Percentiles rank a stretch among this genome's conserved stretches.
Evolutionary conservation across 352 stramenopile genomes (phyloP).

Genomic region (Globisporangium acanthophoron): DNA sequence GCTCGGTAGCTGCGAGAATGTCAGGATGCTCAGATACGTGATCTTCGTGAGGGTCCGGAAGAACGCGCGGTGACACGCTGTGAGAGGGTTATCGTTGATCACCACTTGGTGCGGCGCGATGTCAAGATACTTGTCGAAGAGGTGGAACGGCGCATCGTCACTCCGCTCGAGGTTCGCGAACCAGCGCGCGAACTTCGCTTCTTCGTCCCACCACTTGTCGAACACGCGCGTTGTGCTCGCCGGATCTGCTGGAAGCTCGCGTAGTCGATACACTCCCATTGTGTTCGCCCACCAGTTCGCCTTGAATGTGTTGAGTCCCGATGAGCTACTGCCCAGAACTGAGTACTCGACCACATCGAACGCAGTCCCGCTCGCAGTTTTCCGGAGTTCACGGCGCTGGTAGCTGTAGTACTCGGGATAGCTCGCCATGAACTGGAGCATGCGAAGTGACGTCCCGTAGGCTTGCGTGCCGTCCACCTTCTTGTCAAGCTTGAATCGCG

Average conservation of each 20-base stretch:
- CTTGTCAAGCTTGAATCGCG: conserved; percentile 21
- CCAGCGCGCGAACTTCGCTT: conserved; percentile 22
- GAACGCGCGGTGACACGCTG: conserved; percentile 29
- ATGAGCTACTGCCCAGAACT: conserved; percentile 21
- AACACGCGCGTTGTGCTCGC: neutral
- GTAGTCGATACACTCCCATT: conserved; percentile 26
- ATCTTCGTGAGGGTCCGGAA: conserved; percentile 31
- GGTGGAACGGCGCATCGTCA: conserved; percentile 16
- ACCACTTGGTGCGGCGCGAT: conserved; percentile 16
- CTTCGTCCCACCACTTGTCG: conserved; percentile 30
- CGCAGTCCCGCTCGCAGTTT: neutral
- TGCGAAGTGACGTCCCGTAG: conserved; percentile 19
- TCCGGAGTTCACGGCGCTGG: conserved; percentile 6
- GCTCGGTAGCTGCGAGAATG: conserved; percentile 13
- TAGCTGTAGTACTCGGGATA: conserved; percentile 35
- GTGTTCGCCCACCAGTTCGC: conserved; percentile 28
- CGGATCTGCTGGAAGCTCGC: conserved; percentile 11
- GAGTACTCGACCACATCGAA: conserved; percentile 20
- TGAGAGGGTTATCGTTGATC: conserved; percentile 23
- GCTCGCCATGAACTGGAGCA: conserved; percentile 22
- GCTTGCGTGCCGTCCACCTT: conserved; percentile 14
- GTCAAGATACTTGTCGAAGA: conserved; percentile 20
- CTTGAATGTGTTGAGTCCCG: conserved; percentile 31
- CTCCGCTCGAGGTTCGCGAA: conserved; percentile 23
- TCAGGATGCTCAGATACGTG: conserved; percentile 22